Evolutionary conservation across 257 asterid species (phyloP).

Genomic region (Nicotiana tabacum): DNA sequence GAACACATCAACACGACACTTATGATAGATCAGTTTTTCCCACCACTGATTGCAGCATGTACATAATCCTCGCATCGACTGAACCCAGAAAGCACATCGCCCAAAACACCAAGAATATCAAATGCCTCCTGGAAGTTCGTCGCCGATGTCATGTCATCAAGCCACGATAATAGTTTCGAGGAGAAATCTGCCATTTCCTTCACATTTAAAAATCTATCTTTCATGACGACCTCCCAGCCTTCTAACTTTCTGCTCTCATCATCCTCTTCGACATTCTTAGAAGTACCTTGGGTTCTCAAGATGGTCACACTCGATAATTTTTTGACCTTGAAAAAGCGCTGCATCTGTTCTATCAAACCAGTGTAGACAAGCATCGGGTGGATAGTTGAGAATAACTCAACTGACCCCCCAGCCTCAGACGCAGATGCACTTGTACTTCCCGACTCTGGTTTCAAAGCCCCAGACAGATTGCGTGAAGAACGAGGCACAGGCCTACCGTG

Average conservation of each 20-base stretch:
- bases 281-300: conserved; percentile 10
- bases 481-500: conserved; percentile 57
- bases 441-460: conserved; percentile 19
- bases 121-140: conserved; percentile 82
- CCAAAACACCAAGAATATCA: conserved; percentile 60
- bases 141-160: conserved; percentile 70
- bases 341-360: conserved; percentile 95
- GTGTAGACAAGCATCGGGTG: conserved; percentile 94
- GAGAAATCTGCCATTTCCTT: conserved; percentile 85
- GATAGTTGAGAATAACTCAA: conserved; percentile 54
- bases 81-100: conserved; percentile 65
- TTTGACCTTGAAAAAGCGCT: conserved; percentile 63
- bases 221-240: conserved; percentile 84
- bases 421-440: conserved; percentile 29
- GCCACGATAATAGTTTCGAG: conserved; percentile 80
- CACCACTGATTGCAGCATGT: conserved; percentile 55
- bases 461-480: conserved; percentile 23
- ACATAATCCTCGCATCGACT: conserved; percentile 76
- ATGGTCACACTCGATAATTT: conserved; percentile 28
- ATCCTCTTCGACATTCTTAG: conserved; percentile 35
- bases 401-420: conserved; percentile 35
- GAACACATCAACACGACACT: conserved; percentile 47
- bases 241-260: conserved; percentile 59
- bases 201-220: conserved; percentile 59
- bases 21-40: conserved; percentile 33